phyloP scores from a whole-genome alignment of 108 stramenopile genomes.

The Ochromonas danica region DNA sequence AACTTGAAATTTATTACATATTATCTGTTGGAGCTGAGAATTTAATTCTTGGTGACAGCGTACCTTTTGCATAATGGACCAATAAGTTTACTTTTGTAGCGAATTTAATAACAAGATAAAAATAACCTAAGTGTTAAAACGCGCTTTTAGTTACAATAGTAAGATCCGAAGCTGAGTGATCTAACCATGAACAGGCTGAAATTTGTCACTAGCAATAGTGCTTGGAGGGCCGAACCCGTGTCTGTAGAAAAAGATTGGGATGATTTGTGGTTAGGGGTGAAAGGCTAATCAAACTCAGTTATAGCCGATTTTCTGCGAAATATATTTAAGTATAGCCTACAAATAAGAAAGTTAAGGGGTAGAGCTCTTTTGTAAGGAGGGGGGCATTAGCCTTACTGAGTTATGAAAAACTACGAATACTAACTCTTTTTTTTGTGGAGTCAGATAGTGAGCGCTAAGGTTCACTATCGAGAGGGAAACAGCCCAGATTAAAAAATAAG shows the following conservation, averaged over 20 bases:
- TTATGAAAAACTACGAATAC: constrained; percentile 44
- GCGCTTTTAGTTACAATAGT: constrained; percentile 19
- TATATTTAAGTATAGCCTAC: constrained; percentile 51
- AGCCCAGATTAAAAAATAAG: constrained; percentile 30
- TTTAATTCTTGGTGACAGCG: constrained; percentile 43
- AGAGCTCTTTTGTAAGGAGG: constrained; percentile 51
- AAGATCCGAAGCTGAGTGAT: constrained; percentile 33
- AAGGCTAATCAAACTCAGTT: constrained; percentile 55
- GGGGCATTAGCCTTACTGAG: constrained; percentile 47
- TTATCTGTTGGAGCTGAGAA: constrained; percentile 40
- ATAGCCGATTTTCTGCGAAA: constrained; percentile 60
- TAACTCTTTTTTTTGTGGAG: constrained; percentile 10
- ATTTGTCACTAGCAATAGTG: constrained; percentile 12
- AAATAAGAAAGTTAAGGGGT: constrained; percentile 38
- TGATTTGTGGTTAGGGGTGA: constrained; percentile 52
- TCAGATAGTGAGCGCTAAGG: constrained; percentile 29
- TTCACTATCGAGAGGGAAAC: constrained; percentile 26
- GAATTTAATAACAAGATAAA: constrained; percentile 38
- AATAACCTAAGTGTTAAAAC: constrained; percentile 29
- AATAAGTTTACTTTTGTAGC: constrained; percentile 44
- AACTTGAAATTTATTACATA: constrained; percentile 43
- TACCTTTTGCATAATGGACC: constrained; percentile 54
- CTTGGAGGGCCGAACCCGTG: constrained; percentile 29
- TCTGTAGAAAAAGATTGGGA: constrained; percentile 35
- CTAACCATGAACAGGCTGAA: constrained; percentile 35